phyloP scores from a whole-genome alignment of 805 yeast genomes.

The Candida sakaeoensis region DNA sequence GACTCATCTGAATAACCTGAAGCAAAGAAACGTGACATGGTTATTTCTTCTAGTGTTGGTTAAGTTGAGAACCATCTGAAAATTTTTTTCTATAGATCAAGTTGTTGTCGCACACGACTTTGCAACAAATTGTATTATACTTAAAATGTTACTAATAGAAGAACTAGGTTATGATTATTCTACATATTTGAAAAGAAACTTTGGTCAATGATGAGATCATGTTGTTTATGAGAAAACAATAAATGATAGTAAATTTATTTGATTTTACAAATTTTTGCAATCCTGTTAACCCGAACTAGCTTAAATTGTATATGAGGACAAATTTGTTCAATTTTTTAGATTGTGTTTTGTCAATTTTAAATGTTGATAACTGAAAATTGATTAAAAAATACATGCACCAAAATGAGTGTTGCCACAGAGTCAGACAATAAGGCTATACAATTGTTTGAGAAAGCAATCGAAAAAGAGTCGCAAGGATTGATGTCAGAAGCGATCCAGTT shows the following conservation, averaged over 20 bases:
- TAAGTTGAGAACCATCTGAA: slow-evolving; percentile 6
- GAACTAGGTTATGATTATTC: too few relatives aligned
- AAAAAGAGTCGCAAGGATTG: slow-evolving; percentile 67
- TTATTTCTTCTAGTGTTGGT: slow-evolving; percentile 9
- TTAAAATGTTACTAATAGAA: too few relatives aligned
- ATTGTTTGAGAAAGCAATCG: slow-evolving; percentile 66
- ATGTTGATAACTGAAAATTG: too few relatives aligned
- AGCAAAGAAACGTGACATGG: slow-evolving; percentile 89
- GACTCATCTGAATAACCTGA: slow-evolving; percentile 57
- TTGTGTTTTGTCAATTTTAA: neutral
- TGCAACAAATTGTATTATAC: neutral
- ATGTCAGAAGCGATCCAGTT: slow-evolving; percentile 77
- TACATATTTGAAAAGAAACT: too few relatives aligned
- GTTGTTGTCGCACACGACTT: slow-evolving; percentile 3
- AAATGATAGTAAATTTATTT: too few relatives aligned
- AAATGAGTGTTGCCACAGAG: slow-evolving; percentile 4
- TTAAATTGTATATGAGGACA: neutral
- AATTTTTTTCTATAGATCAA: slow-evolving; percentile 5
- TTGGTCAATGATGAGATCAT: too few relatives aligned
- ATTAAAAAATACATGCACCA: neutral
- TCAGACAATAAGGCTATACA: slow-evolving; percentile 47
- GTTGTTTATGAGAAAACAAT: too few relatives aligned
- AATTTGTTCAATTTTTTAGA: neutral
- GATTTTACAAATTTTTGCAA: too few relatives aligned
- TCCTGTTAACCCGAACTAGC: too few relatives aligned